A percentile compares a stretch with the other conserved stretches of the same genome.
Conservation (phyloP, 2,329 filamentous ascomycete genomes). For the Pseudopyricularia cyperi region DNA sequence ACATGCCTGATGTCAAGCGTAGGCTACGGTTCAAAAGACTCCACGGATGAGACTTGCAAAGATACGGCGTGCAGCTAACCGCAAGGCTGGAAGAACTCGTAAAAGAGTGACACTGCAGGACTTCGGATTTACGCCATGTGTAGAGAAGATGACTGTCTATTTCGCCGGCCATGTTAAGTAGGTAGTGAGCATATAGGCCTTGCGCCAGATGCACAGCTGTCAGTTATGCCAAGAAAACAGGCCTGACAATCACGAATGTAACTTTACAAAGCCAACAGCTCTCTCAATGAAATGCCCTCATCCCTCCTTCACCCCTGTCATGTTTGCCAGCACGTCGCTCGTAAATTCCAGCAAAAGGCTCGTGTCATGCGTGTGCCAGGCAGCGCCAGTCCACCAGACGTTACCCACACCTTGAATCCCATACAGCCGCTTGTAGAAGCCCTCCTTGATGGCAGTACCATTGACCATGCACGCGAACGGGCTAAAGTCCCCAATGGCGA, state of each 20-base stretch:
- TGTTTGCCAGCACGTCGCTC: background rate
- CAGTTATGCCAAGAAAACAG: too few relatives aligned
- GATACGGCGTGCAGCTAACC: background rate
- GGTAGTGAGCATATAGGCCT: too few relatives aligned
- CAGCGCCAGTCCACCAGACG: constrained; percentile 15
- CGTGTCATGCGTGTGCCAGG: constrained; percentile 17
- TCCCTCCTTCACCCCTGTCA: background rate
- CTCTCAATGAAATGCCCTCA: too few relatives aligned
- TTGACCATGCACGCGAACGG: background rate
- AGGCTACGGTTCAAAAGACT: background rate
- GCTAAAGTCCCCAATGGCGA: background rate
- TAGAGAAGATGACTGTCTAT: too few relatives aligned
- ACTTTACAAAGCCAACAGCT: too few relatives aligned
- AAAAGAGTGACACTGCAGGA: background rate
- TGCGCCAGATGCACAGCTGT: too few relatives aligned
- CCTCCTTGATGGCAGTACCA: constrained; percentile 7
- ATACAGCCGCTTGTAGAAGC: constrained; percentile 13
- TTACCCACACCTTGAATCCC: constrained; percentile 12
- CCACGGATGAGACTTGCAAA: background rate
- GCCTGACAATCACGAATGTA: too few relatives aligned
- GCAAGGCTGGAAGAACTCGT: background rate
- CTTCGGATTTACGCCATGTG: too few relatives aligned
- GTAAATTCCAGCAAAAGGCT: constrained; percentile 17
- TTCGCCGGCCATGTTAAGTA: too few relatives aligned
- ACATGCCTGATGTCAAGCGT: background rate